Conservation (phyloP, 2,329 filamentous ascomycete species). For the Acephala macrosclerotiorum region DNA sequence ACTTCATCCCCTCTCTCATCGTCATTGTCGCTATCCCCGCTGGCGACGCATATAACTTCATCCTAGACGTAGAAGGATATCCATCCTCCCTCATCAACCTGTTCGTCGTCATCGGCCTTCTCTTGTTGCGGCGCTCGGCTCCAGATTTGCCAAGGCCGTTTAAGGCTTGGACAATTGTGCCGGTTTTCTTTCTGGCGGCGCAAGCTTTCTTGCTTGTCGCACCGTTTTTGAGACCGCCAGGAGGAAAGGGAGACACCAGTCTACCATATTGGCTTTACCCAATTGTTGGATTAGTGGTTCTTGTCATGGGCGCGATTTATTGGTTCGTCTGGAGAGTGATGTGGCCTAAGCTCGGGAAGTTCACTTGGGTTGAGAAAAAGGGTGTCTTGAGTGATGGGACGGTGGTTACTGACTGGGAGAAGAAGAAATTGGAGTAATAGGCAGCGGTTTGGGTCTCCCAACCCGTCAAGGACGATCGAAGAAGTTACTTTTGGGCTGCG, state of each 20-base stretch:
- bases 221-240: constrained; percentile 50
- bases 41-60: constrained; percentile 46
- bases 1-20: constrained; percentile 3
- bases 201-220: constrained; percentile 51
- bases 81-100: constrained; percentile 44
- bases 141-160: constrained; percentile 47
- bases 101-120: constrained; percentile 44
- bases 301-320: constrained; percentile 48
- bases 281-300: constrained; percentile 50
- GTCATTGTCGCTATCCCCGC: constrained; percentile 4
- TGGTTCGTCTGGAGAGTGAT: constrained; percentile 41
- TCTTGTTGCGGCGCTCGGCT: constrained; percentile 39
- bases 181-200: constrained; percentile 48
- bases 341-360: constrained; percentile 32
- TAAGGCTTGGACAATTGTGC: constrained; percentile 46
- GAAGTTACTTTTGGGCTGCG: too few relatives aligned
- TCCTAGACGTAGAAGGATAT: constrained; percentile 48
- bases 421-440: constrained; percentile 18
- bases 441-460: not conserved
- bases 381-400: constrained; percentile 38
- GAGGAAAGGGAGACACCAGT: constrained; percentile 49
- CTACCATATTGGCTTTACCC: constrained; percentile 54
- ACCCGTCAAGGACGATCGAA: too few relatives aligned
- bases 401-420: constrained; percentile 37
- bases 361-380: constrained; percentile 25